Percentiles rank a stretch among this genome's conserved stretches.
Evolutionary conservation across 1,139 yeast species (phyloP).

Genomic region (Tardiomyces depauwii): DNA sequence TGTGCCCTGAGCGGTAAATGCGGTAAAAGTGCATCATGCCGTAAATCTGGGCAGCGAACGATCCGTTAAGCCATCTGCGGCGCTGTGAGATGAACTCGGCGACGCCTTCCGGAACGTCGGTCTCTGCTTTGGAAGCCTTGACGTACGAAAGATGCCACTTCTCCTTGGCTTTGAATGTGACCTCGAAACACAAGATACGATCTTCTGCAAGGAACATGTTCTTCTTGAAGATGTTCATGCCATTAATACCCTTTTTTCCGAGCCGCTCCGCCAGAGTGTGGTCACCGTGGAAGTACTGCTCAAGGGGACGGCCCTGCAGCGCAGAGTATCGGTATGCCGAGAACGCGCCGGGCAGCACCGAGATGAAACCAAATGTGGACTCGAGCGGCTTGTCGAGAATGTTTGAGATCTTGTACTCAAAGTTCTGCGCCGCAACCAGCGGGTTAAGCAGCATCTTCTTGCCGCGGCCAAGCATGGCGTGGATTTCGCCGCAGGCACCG

Average conservation of each 20-base stretch:
- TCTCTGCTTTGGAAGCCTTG: conserved; percentile 84
- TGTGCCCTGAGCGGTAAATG: conserved; percentile 73
- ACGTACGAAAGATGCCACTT: conserved; percentile 86
- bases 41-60: conserved; percentile 89
- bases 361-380: conserved; percentile 76
- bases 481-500: conserved; percentile 92
- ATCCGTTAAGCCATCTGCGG: conserved; percentile 94
- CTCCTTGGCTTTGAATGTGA: conserved; percentile 66
- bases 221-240: conserved; percentile 66
- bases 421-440: conserved; percentile 83
- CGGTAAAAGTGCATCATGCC: conserved; percentile 62
- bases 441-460: conserved; percentile 48
- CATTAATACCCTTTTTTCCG: conserved; percentile 36
- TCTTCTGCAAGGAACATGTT: conserved; percentile 96
- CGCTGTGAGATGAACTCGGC: conserved; percentile 85
- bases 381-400: conserved; percentile 87
- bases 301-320: conserved; percentile 68
- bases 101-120: conserved; percentile 86
- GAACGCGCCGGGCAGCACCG: conserved; percentile 88
- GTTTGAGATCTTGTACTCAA: conserved; percentile 87
- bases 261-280: conserved; percentile 37
- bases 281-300: conserved; percentile 89
- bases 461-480: conserved; percentile 74
- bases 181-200: conserved; percentile 87
- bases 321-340: conserved; percentile 84